Conservation (phyloP, 2,329 filamentous ascomycete genomes). For the Microdochium trichocladiopsis region DNA sequence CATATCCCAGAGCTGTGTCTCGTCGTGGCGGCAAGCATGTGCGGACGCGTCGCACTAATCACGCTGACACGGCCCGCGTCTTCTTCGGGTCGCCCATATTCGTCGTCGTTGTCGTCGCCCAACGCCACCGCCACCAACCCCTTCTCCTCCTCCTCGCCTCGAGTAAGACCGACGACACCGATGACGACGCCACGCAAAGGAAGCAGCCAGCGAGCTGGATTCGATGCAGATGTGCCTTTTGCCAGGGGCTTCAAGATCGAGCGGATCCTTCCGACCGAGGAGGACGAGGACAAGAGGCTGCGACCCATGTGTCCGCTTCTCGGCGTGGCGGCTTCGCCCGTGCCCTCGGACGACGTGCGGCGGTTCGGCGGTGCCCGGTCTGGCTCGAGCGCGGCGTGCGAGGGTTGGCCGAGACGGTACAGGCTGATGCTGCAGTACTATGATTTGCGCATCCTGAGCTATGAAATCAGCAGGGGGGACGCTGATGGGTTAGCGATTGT, state of each 20-base stretch:
- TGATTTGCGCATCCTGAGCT: constrained; percentile 63
- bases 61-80: constrained; percentile 43
- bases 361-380: no score
- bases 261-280: constrained; percentile 36
- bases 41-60: constrained; percentile 57
- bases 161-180: background rate
- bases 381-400: background rate
- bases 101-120: no score
- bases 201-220: constrained; percentile 1
- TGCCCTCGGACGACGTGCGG: constrained; percentile 27
- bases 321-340: constrained; percentile 60
- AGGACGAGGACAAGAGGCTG: constrained; percentile 35
- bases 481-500: background rate
- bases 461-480: constrained; percentile 36
- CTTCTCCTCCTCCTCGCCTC: no score
- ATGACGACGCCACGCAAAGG: background rate
- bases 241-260: constrained; percentile 45
- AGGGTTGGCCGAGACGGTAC: constrained; percentile 40
- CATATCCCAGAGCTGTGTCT: constrained; percentile 65
- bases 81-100: no score
- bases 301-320: constrained; percentile 47
- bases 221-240: background rate
- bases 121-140: background rate
- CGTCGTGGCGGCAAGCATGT: constrained; percentile 59
- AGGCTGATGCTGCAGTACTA: constrained; percentile 62